Conservation (phyloP, 2,329 filamentous ascomycete species). For the Pseudocercospora vitis region DNA sequence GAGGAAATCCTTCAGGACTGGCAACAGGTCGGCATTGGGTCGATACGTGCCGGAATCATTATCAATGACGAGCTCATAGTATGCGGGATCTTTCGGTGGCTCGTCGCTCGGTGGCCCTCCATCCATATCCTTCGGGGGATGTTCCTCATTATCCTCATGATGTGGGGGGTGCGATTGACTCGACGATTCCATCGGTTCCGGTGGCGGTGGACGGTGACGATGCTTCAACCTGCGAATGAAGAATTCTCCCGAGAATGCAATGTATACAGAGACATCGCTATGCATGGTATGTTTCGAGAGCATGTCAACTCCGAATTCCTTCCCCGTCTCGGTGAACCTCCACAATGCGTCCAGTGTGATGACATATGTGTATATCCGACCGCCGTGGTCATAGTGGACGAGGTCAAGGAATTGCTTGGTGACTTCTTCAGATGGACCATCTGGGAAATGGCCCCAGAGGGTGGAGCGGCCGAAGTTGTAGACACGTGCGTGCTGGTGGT, state of each 20-base stretch:
- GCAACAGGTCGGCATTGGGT: conserved; percentile 75
- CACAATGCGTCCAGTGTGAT: conserved; percentile 82
- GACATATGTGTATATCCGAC: conserved; percentile 87
- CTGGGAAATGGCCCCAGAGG: conserved; percentile 64
- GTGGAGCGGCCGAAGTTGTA: conserved; percentile 85
- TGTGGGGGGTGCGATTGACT: conserved; percentile 46
- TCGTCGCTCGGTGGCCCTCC: conserved; percentile 46
- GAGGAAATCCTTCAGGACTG: conserved; percentile 69
- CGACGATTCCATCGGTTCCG: conserved; percentile 49
- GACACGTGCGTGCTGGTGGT: conserved; percentile 83
- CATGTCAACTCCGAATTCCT: conserved; percentile 91
- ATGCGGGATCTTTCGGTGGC: conserved; percentile 53
- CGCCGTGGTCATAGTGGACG: conserved; percentile 81
- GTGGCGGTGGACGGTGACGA: conserved; percentile 39
- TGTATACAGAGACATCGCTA: conserved; percentile 85
- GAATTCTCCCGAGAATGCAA: conserved; percentile 91
- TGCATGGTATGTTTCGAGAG: conserved; percentile 97
- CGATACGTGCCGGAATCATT: conserved; percentile 94
- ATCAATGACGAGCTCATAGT: conserved; percentile 88
- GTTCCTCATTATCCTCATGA: conserved; percentile 44
- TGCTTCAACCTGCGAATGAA: conserved; percentile 72
- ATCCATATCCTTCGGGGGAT: conserved; percentile 54
- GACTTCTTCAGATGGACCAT: conserved; percentile 65
- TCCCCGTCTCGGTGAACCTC: conserved; percentile 92
- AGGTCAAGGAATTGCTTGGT: conserved; percentile 80